Conservation (phyloP, 106 monocot species). For the Dendrobium nobile region DNA sequence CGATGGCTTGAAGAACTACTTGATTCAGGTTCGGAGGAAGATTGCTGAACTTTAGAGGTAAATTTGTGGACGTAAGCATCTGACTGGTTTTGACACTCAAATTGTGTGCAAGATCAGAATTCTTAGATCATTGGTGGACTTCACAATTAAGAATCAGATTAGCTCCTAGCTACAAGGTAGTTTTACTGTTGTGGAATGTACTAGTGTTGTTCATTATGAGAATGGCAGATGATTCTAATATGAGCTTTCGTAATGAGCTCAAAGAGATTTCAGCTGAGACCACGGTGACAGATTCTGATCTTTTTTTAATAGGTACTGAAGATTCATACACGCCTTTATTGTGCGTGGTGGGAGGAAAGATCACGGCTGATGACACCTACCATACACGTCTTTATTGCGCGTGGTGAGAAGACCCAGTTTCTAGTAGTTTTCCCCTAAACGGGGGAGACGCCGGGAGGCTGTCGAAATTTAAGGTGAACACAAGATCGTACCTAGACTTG, state of each 20-base stretch:
- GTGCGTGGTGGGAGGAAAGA: too few relatives aligned
- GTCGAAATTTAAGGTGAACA: too few relatives aligned
- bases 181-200: not conserved
- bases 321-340: too few relatives aligned
- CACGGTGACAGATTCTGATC: too few relatives aligned
- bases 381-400: too few relatives aligned
- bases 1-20: not conserved
- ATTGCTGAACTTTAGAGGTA: not conserved
- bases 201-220: slow-evolving; percentile 3
- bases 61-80: not conserved
- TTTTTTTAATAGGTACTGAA: too few relatives aligned
- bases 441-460: too few relatives aligned
- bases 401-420: too few relatives aligned
- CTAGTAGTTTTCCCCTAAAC: too few relatives aligned
- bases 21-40: not conserved
- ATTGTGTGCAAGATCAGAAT: not conserved
- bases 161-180: not conserved
- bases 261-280: too few relatives aligned
- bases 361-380: too few relatives aligned
- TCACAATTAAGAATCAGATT: not conserved
- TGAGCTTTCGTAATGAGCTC: slow-evolving; percentile 41
- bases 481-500: too few relatives aligned
- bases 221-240: slow-evolving; percentile 68
- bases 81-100: not conserved
- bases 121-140: not conserved